Evolutionary conservation across 2,329 filamentous ascomycete species (phyloP), one percentile per base, ranked within the genome.

Genomic region (Pyricularia sp.): DNA sequence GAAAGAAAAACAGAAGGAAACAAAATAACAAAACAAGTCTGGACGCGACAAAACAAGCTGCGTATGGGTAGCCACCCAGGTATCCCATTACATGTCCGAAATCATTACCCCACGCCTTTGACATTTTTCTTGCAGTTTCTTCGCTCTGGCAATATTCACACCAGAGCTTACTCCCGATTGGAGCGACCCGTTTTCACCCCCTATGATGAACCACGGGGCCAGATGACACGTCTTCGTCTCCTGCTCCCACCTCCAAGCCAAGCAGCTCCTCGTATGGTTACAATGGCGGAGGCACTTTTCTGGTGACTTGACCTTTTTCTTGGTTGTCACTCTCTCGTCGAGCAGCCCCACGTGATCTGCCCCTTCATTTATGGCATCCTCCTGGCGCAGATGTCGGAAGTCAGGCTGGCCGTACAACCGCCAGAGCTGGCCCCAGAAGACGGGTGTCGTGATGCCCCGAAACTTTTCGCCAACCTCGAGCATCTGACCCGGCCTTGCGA

Each of bases 181-280:
- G 8, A 62, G 28, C n/a, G 13, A 28, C 13, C 72, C 69, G 2
- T 67, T 68, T 35, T 69, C 66, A 35, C 77, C 72, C 7, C 81
- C 81, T 2, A 82, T 71, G 53, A 82, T 75, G 64, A 82, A 71
- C 82, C 81, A 84, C 26, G 81, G 79, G 49, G 78, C 80, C 62
- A 73, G 74, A 67, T 77, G 74, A 71, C 82, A 84, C 65, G 72
- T 69, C 68, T 73, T 70, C 26, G 67, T 72, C 31, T 68, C 69
- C 62, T 74, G 72, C 40, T 82, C 77, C 73, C 78, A 83, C 30
- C 77, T 78, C 82, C 82, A 84, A 28, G 82, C 81, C 64, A 84
- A 71, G 66, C 82, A 84, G 66, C 71, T 71, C 60, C 61, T 62
- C 55, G 28, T n/a, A 40, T 40, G 35, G 6, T 30, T 13, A n/a